Evolutionary conservation across 2,329 filamentous ascomycete genomes (phyloP).

Genomic region (Dactylellina cionopaga): DNA sequence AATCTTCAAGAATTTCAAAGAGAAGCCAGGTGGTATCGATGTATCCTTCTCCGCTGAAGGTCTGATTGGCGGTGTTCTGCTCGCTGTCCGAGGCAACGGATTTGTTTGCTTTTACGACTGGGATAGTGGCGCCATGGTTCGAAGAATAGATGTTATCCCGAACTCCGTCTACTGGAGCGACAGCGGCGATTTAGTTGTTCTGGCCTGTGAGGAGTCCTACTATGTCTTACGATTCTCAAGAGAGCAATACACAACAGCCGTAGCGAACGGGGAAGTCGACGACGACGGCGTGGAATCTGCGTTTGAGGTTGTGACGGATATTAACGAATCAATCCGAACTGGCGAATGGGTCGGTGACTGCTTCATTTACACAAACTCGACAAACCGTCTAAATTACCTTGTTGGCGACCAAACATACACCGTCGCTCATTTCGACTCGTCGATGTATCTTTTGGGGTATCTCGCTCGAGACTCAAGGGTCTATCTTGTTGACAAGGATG

Average conservation of each 20-base stretch:
- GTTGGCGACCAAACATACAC: conserved; percentile 98
- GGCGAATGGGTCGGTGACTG: conserved; percentile 98
- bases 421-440: conserved; percentile 93
- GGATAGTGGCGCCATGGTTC: conserved; percentile 86
- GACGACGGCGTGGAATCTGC: conserved; percentile 93
- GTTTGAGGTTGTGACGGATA: conserved; percentile 92
- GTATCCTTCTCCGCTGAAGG: conserved; percentile 96
- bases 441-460: conserved; percentile 95
- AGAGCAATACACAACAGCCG: conserved; percentile 84
- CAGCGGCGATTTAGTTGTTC: conserved; percentile 87
- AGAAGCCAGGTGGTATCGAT: conserved; percentile 86
- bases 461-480: conserved; percentile 94
- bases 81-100: conserved; percentile 94
- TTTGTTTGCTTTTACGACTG: conserved; percentile 97
- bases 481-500: conserved; percentile 95
- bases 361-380: conserved; percentile 98
- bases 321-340: conserved; percentile 75
- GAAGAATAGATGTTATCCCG: conserved; percentile 81
- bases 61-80: conserved; percentile 83
- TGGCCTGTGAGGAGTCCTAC: conserved; percentile 94
- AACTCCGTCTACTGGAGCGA: conserved; percentile 90
- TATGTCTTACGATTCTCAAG: conserved; percentile 93
- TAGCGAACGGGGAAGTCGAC: conserved; percentile 83
- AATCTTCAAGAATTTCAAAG: conserved; percentile 97
- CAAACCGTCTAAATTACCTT: conserved; percentile 95